phyloP scores from a whole-genome alignment of 176 grass and related monocot genomes.

The Phoenix dactylifera region DNA sequence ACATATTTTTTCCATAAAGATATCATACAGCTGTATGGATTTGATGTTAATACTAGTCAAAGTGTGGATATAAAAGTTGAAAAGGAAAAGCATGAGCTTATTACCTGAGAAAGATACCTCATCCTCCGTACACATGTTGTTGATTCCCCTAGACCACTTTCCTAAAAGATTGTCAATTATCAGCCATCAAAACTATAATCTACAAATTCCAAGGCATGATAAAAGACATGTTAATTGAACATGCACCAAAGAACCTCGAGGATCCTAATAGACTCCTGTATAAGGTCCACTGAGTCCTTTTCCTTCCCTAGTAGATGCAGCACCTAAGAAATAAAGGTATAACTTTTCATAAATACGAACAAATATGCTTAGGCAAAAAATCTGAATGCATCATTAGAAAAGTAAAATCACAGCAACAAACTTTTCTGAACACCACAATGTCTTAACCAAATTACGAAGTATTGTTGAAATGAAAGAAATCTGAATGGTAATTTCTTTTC shows the following conservation, averaged over 20 bases:
- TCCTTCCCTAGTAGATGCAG: slow-evolving; percentile 61
- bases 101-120: slow-evolving; percentile 49
- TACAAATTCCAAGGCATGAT: not conserved
- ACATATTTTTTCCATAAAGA: too few species aligned
- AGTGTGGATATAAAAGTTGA: not conserved
- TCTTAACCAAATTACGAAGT: too few species aligned
- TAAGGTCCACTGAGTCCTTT: slow-evolving; percentile 61
- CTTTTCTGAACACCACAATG: too few species aligned
- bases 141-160: slow-evolving; percentile 73
- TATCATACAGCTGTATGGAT: too few species aligned
- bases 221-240: slow-evolving; percentile 10
- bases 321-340: slow-evolving; percentile 39
- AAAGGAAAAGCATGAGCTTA: not conserved
- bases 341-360: not conserved
- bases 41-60: too few species aligned
- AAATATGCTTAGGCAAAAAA: too few species aligned
- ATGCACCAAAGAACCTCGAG: slow-evolving; percentile 46
- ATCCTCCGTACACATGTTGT: slow-evolving; percentile 55
- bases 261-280: slow-evolving; percentile 80
- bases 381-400: too few species aligned
- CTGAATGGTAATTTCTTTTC: not conserved
- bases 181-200: slow-evolving; percentile 20
- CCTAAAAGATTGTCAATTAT: slow-evolving; percentile 36
- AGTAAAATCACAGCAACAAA: too few species aligned
- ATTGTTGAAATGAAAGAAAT: too few species aligned